Evolutionary conservation across 495 filamentous ascomycete genomes (phyloP).

Genomic region (Emericellopsis terricola): DNA sequence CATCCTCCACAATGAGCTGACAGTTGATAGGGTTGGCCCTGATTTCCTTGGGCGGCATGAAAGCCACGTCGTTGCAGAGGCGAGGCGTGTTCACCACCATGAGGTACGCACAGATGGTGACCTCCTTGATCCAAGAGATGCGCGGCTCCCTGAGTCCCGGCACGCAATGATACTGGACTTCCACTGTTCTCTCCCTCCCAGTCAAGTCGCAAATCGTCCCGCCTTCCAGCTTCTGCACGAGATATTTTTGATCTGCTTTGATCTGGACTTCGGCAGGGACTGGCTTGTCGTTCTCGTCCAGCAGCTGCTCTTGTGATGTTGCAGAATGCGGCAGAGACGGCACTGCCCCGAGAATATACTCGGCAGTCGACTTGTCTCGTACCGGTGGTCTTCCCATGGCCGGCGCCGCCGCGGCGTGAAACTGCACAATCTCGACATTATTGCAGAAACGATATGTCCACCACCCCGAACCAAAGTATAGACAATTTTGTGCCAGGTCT

Average conservation of each 20-base stretch:
- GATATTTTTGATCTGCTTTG: conserved; percentile 69
- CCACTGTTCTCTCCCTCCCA: conserved; percentile 64
- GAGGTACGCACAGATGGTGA: conserved; percentile 81
- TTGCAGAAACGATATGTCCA: conserved; percentile 98
- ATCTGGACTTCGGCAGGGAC: conserved; percentile 52
- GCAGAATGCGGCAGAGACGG: conserved; percentile 12
- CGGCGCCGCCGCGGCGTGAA: conserved; percentile 60
- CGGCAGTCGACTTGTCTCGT: conserved; percentile 58
- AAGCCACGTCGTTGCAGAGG: conserved; percentile 83
- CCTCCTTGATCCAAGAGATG: conserved; percentile 90
- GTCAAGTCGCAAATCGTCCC: conserved; percentile 88
- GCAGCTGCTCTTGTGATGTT: conserved; percentile 10
- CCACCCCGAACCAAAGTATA: conserved; percentile 87
- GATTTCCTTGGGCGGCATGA: conserved; percentile 68
- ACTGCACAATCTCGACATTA: conserved; percentile 72
- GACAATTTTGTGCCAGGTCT: conserved; percentile 70
- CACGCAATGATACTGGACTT: conserved; percentile 87
- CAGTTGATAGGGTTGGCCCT: conserved; percentile 66
- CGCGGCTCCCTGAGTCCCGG: conserved; percentile 56
- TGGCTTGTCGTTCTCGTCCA: conserved; percentile 15
- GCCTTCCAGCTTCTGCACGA: conserved; percentile 75
- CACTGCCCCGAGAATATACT: conserved; percentile 57
- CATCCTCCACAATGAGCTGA: conserved; percentile 38
- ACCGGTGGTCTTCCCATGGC: conserved; percentile 44
- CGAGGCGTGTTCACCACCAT: conserved; percentile 91